A percentile compares a stretch with the other conserved stretches of the same genome.
Conservation (phyloP, 2,329 filamentous ascomycete species). For the Botrytis deweyae region DNA sequence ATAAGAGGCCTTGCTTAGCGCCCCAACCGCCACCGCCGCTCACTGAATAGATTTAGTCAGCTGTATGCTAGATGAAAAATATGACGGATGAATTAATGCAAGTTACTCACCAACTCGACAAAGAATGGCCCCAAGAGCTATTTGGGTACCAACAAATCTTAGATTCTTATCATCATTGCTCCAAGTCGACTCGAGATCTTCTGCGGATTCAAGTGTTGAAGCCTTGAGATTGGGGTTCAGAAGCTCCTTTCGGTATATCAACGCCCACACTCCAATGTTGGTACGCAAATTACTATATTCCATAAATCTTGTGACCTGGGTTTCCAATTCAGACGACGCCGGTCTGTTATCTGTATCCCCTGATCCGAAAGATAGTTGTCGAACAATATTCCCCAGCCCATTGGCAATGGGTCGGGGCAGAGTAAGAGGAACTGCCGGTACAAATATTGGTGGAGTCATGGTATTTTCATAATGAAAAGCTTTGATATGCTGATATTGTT, state of each 20-base stretch:
- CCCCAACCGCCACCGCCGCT: conserved; percentile 87
- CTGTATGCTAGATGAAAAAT: conserved; percentile 21
- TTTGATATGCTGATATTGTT: conserved; percentile 28
- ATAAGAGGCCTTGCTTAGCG: conserved; percentile 73
- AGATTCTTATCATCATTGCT: conserved; percentile 5
- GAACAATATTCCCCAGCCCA: conserved; percentile 77
- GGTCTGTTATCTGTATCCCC: conserved; percentile 47
- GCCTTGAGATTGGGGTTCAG: background rate
- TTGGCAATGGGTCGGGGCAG: conserved; percentile 59
- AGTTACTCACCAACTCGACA: conserved; percentile 37
- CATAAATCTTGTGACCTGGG: conserved; percentile 59
- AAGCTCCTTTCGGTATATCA: conserved; percentile 54
- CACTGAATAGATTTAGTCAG: conserved; percentile 45
- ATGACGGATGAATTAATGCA: background rate
- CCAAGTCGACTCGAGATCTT: conserved; percentile 8
- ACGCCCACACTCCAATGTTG: conserved; percentile 69
- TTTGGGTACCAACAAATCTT: conserved; percentile 29
- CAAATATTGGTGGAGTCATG: conserved; percentile 20
- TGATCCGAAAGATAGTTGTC: conserved; percentile 52
- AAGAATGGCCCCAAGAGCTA: conserved; percentile 31
- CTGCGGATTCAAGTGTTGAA: background rate
- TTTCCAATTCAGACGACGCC: conserved; percentile 71
- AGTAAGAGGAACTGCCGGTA: conserved; percentile 63
- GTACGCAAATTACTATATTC: conserved; percentile 39
- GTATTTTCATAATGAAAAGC: conserved; percentile 20